phyloP scores from a whole-genome alignment of 495 filamentous ascomycete genomes.

The Aspergillus funiculosus region DNA sequence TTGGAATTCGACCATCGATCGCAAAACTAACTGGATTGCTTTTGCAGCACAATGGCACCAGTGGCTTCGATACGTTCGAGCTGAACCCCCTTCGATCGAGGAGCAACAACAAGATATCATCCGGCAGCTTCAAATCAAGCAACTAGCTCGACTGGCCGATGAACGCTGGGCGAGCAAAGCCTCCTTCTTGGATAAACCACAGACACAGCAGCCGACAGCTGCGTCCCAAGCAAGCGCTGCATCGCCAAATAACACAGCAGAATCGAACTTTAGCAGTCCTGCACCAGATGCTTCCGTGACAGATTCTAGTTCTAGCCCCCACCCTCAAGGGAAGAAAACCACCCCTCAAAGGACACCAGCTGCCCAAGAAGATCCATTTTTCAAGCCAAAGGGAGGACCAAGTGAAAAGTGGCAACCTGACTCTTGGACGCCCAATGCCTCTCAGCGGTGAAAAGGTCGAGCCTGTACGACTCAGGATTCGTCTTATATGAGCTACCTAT shows the following conservation, averaged over 20 bases:
- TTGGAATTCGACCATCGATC: neutral
- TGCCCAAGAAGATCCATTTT: slow-evolving; percentile 56
- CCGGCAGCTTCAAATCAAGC: slow-evolving; percentile 63
- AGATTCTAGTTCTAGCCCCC: too few relatives aligned
- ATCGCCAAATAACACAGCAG: slow-evolving; percentile 21
- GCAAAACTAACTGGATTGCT: slow-evolving; percentile 17
- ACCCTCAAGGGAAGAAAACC: slow-evolving; percentile 12
- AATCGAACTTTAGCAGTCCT: slow-evolving; percentile 15
- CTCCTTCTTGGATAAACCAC: slow-evolving; percentile 54
- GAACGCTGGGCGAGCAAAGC: slow-evolving; percentile 79
- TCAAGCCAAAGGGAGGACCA: slow-evolving; percentile 45
- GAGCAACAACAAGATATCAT: slow-evolving; percentile 69
- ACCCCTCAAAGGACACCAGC: slow-evolving; percentile 21
- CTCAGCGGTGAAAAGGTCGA: slow-evolving; percentile 30
- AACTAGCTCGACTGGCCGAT: slow-evolving; percentile 73
- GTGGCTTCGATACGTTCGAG: slow-evolving; percentile 84
- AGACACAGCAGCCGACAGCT: slow-evolving; percentile 39
- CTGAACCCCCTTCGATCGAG: slow-evolving; percentile 59
- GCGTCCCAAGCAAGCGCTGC: slow-evolving; percentile 33
- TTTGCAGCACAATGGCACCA: slow-evolving; percentile 81
- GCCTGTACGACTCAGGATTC: too few relatives aligned
- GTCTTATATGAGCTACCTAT: too few relatives aligned
- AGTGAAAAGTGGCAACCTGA: slow-evolving; percentile 74
- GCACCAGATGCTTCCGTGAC: neutral
- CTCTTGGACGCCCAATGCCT: slow-evolving; percentile 54